Evolutionary conservation across 2,329 filamentous ascomycete genomes (phyloP).

Genomic region (Anisogramma anomala): DNA sequence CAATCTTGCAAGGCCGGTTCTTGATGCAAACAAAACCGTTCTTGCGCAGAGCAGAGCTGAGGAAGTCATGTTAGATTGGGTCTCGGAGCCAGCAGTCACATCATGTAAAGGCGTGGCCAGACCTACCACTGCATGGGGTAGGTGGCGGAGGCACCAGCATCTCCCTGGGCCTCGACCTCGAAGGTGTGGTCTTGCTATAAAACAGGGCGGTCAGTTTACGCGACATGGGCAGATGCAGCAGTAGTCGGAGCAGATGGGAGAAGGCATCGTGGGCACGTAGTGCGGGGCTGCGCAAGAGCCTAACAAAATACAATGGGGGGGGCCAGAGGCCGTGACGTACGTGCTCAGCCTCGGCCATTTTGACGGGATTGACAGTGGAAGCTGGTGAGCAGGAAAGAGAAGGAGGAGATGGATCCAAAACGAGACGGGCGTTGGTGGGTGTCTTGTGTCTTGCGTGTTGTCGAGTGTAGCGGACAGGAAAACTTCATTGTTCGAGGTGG

Average conservation of each 20-base stretch:
- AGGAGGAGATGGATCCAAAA: conserved; percentile 12
- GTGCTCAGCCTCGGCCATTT: conserved; percentile 44
- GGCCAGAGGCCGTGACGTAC: conserved; percentile 28
- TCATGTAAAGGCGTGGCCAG: too few species aligned
- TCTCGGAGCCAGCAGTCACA: too few species aligned
- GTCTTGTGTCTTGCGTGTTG: neutral
- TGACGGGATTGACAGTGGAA: conserved; percentile 32
- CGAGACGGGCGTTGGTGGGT: neutral
- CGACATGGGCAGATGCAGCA: conserved; percentile 5
- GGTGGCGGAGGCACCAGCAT: conserved; percentile 90
- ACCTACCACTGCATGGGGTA: conserved; percentile 81
- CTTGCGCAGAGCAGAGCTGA: conserved; percentile 86
- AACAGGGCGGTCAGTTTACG: conserved; percentile 1
- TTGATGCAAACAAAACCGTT: conserved; percentile 99
- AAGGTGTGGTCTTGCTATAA: conserved; percentile 59
- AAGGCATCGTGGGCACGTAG: conserved; percentile 19
- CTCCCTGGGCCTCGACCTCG: conserved; percentile 56
- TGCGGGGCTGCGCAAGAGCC: conserved; percentile 34
- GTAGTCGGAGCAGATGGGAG: neutral
- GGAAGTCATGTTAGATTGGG: too few species aligned
- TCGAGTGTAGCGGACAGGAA: neutral
- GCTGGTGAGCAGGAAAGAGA: conserved; percentile 4
- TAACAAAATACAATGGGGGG: conserved; percentile 14
- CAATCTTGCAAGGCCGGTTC: conserved; percentile 98
- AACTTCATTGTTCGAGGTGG: too few species aligned